These are phyloP conservation scores for Stagonosporopsis rhizophila DNA, from an alignment of 2,329 filamentous ascomycete genomes.

Conservation along the genomic window DNA sequence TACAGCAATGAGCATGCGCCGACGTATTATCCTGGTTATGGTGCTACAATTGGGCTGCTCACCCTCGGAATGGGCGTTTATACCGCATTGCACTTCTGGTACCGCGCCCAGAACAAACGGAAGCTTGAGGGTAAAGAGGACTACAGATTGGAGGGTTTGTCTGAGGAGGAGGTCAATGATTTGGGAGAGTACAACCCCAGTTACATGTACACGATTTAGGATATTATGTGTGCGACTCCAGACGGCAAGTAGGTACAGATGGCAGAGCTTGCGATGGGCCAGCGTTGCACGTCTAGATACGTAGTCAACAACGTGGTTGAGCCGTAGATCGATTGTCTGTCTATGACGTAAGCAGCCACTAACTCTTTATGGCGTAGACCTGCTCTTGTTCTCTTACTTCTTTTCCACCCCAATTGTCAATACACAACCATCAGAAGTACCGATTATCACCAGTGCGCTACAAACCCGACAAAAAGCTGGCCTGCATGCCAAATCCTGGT, in stretches of 20 bases:
- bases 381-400: conserved; percentile 3
- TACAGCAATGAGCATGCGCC: conserved; percentile 24
- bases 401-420: neutral
- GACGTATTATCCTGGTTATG: conserved; percentile 30
- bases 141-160: conserved; percentile 33
- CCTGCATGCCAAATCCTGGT: conserved; percentile 34
- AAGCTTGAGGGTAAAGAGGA: conserved; percentile 34
- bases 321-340: neutral
- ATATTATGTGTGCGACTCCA: no score
- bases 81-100: conserved; percentile 29
- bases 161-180: conserved; percentile 33
- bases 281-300: neutral
- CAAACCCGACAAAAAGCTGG: neutral
- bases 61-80: conserved; percentile 28
- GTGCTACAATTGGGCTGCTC: conserved; percentile 33
- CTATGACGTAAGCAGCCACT: conserved; percentile 17
- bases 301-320: neutral
- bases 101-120: conserved; percentile 29
- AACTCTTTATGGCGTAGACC: conserved; percentile 1
- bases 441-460: neutral
- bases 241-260: neutral
- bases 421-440: neutral
- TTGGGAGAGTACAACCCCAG: conserved; percentile 37
- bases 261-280: no score
- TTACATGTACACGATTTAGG: conserved; percentile 33